A percentile compares a stretch with the other conserved stretches of the same genome.
phyloP scores from a whole-genome alignment of 2,329 filamentous ascomycete genomes.

The Botrytis aclada region DNA sequence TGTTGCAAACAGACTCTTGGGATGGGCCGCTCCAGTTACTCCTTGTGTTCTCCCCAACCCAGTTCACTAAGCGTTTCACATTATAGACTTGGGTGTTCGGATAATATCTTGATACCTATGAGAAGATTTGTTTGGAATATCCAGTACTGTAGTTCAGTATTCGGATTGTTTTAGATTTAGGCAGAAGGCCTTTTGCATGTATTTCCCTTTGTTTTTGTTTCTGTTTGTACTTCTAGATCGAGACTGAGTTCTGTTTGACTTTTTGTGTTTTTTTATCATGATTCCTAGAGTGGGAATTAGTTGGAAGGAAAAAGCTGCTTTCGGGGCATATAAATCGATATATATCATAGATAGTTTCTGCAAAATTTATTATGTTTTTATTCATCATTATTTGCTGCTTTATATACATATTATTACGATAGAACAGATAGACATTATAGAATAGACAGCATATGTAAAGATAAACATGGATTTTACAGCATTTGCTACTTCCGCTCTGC shows the following conservation, averaged over 20 bases:
- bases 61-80: background rate
- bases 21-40: background rate
- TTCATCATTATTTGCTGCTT: background rate
- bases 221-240: background rate
- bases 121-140: background rate
- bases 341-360: background rate
- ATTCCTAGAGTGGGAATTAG: background rate
- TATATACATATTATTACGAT: background rate
- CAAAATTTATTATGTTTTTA: background rate
- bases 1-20: constrained; percentile 30
- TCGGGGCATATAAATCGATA: background rate
- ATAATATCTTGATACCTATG: background rate
- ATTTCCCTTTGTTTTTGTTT: background rate
- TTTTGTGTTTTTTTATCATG: background rate
- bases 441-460: background rate
- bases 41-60: constrained; percentile 1
- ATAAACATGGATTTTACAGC: background rate
- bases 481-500: background rate
- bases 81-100: background rate
- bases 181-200: background rate
- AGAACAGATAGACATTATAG: background rate
- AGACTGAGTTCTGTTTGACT: background rate
- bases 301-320: background rate
- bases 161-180: background rate
- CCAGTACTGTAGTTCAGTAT: background rate